Conservation (phyloP, 1,284 basidiomycete genomes). For the Sanguinoderma infundibulare region DNA sequence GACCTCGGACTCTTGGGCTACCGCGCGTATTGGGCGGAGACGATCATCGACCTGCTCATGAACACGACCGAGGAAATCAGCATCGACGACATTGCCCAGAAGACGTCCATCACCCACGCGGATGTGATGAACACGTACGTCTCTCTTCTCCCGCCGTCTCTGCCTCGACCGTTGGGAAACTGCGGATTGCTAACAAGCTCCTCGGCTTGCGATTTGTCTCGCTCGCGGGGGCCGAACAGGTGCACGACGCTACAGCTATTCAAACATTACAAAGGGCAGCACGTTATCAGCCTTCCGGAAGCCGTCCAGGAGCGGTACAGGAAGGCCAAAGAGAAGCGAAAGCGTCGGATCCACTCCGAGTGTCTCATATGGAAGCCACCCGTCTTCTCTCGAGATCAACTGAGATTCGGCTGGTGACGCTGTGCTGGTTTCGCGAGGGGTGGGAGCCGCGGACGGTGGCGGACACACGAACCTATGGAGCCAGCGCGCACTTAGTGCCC, state of each 20-base stretch:
- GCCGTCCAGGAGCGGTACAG: constrained; percentile 91
- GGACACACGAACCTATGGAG: constrained; percentile 19
- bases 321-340: constrained; percentile 81
- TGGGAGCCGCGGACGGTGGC: constrained; percentile 10
- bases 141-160: constrained; percentile 13
- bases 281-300: constrained; percentile 93
- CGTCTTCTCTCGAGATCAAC: constrained; percentile 87
- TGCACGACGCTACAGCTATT: constrained; percentile 95
- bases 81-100: constrained; percentile 97
- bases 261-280: constrained; percentile 95
- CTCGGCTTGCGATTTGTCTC: constrained; percentile 8
- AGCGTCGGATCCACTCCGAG: constrained; percentile 82
- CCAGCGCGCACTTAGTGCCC: constrained; percentile 4
- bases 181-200: constrained; percentile 24
- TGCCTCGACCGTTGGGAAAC: constrained; percentile 3
- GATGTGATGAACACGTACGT: constrained; percentile 98
- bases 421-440: constrained; percentile 5
- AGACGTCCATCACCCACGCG: constrained; percentile 94
- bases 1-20: constrained; percentile 95
- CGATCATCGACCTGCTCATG: constrained; percentile 91
- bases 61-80: constrained; percentile 79
- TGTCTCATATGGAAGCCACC: constrained; percentile 93
- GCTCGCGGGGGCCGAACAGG: constrained; percentile 44
- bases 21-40: constrained; percentile 97
- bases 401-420: constrained; percentile 83